Percentiles rank a stretch among this genome's conserved stretches.
phyloP scores from a whole-genome alignment of 2,329 filamentous ascomycete species.

The Fusarium sp. region DNA sequence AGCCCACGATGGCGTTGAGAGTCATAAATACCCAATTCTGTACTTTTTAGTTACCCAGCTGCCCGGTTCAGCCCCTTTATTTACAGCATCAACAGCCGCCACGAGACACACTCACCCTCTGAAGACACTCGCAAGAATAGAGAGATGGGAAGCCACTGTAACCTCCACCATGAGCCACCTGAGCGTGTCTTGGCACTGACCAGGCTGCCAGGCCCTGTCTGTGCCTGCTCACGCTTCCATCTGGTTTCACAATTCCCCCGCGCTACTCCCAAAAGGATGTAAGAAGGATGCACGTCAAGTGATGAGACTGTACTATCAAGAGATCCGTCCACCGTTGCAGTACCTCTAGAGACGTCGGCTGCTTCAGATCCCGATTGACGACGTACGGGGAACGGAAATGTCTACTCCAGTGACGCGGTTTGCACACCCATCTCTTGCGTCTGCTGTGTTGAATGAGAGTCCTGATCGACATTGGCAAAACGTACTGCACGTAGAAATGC shows the following conservation, averaged over 20 bases:
- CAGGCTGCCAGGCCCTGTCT: conserved; percentile 4
- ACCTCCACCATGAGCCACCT: conserved; percentile 16
- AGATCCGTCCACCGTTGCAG: too few species aligned
- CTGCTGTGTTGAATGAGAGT: conserved; percentile 1
- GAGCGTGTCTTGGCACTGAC: conserved; percentile 27
- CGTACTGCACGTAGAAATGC: background rate
- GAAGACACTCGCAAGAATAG: conserved; percentile 19
- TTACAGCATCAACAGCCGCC: conserved; percentile 15
- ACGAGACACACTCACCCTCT: conserved; percentile 7
- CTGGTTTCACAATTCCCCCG: conserved; percentile 26
- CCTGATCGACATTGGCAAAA: background rate
- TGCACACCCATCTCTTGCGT: conserved; percentile 10
- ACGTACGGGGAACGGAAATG: conserved; percentile 1
- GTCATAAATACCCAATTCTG: background rate
- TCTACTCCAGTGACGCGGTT: conserved; percentile 5
- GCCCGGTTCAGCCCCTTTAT: conserved; percentile 3
- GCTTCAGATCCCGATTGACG: conserved; percentile 27
- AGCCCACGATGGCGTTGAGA: background rate
- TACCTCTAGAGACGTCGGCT: conserved; percentile 16
- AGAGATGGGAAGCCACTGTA: conserved; percentile 5
- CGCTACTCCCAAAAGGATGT: conserved; percentile 9
- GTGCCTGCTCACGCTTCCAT: conserved; percentile 21
- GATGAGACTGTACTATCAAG: background rate
- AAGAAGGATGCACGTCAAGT: conserved; percentile 2
- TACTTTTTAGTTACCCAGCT: background rate